A percentile compares a stretch with the other conserved stretches of the same genome.
Evolutionary conservation across 208 protist genomes (phyloP).

Genomic region (Lotmaria passim): DNA sequence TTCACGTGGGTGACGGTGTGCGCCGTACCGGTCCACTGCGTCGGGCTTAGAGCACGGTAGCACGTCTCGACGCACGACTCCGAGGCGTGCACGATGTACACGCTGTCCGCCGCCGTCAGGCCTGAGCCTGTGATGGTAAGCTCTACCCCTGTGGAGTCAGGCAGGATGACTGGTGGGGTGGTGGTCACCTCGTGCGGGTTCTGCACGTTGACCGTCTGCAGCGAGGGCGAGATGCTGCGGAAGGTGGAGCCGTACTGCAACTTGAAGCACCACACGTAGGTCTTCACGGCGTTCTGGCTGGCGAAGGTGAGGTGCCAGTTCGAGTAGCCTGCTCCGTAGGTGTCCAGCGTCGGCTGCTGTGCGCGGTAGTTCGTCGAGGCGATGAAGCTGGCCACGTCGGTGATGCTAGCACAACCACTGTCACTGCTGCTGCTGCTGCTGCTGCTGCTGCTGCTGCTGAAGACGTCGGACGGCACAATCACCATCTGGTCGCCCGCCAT

Average conservation of each 20-base stretch:
- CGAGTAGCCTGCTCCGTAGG: constrained; percentile 39
- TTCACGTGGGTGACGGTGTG: constrained; percentile 55
- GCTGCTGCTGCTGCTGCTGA: constrained; percentile 8
- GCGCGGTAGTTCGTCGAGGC: constrained; percentile 27
- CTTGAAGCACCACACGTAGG: constrained; percentile 76
- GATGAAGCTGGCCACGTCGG: constrained; percentile 23
- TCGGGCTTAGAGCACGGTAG: constrained; percentile 52
- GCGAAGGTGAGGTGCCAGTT: constrained; percentile 77
- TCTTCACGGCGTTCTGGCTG: constrained; percentile 21
- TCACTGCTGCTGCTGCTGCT: background rate
- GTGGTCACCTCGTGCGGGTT: constrained; percentile 57
- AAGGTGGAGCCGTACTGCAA: constrained; percentile 55
- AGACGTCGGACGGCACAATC: constrained; percentile 37
- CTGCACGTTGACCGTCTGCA: constrained; percentile 43
- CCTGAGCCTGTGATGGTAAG: constrained; percentile 61
- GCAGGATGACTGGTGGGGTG: constrained; percentile 59
- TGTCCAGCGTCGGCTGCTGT: constrained; percentile 39
- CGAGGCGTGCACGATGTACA: constrained; percentile 58
- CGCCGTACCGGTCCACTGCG: constrained; percentile 37
- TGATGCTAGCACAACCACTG: constrained; percentile 32
- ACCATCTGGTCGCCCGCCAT: constrained; percentile 55
- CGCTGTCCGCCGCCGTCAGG: constrained; percentile 52
- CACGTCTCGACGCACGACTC: constrained; percentile 81
- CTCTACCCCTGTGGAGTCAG: constrained; percentile 41
- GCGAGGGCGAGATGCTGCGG: constrained; percentile 36